phyloP scores from a whole-genome alignment of 2,329 filamentous ascomycete species.

The Gnomoniopsis smithogilvyi region DNA sequence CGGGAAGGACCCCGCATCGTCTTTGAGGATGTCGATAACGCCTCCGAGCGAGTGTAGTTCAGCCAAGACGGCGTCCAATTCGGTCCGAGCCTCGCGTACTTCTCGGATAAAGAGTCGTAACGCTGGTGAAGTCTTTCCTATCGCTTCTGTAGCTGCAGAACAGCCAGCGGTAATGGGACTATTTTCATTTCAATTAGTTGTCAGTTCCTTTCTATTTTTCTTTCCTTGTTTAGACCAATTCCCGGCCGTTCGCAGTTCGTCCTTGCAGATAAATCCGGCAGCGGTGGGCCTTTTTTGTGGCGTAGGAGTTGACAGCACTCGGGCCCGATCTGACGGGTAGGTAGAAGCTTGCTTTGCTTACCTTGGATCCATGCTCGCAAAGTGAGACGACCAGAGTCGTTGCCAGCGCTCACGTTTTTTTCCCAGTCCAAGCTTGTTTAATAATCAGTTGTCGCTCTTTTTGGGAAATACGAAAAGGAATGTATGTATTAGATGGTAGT shows the following conservation, averaged over 20 bases:
- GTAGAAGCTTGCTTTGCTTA: too few species aligned
- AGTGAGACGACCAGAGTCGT: too few species aligned
- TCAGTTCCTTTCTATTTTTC: background rate
- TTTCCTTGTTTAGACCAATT: background rate
- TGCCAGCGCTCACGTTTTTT: too few species aligned
- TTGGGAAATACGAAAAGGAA: background rate
- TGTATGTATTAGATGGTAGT: background rate
- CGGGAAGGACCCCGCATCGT: conserved; percentile 36
- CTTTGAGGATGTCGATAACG: conserved; percentile 35
- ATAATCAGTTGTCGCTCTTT: background rate
- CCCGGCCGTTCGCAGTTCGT: background rate
- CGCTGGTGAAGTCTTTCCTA: conserved; percentile 29
- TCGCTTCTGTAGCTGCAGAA: conserved; percentile 31
- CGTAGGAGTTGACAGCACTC: too few species aligned
- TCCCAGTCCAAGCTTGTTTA: too few species aligned
- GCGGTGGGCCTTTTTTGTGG: background rate
- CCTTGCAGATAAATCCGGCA: background rate
- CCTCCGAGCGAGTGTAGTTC: conserved; percentile 39
- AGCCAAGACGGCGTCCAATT: conserved; percentile 35
- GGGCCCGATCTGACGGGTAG: too few species aligned
- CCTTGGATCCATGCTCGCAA: too few species aligned
- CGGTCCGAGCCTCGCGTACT: conserved; percentile 37
- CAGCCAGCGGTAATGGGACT: conserved; percentile 37
- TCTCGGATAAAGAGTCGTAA: conserved; percentile 36
- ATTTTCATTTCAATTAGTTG: background rate